Base-by-base conservation (phyloP, 2,329 filamentous ascomycete species). In the Nakataea oryzae region DNA sequence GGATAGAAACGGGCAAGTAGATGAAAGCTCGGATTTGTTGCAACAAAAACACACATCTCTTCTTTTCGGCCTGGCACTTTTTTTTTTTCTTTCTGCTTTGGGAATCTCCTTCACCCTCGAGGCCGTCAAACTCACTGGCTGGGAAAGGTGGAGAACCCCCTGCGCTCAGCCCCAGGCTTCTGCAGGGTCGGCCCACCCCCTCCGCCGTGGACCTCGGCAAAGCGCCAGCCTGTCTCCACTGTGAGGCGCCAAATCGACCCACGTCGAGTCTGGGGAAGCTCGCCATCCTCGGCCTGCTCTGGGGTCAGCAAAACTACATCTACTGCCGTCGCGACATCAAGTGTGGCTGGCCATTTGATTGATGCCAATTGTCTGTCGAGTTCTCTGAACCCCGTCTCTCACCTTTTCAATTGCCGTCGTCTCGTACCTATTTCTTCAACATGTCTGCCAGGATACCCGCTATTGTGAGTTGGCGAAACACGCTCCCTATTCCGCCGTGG, bases 401-500 rank as follows among this genome's bases (percentile, higher is more conserved):
- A 5, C 4, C 21, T n/a, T 50, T 3, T n/a, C 41, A 9, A 50
- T 9, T 2, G 41, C 41, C 41, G 2, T 50, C 17, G 4, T 21
- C 32, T 13, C n/a, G n/a, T n/a, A 21, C 41, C 41, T 50, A n/a
- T n/a, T 9, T 3, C 17, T n/a, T 12, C 41, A 50, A n/a, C 21
- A 80, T 80, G 78, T 77, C 78, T 54, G 73, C 72, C 66, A 72
- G 72, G 64, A 80, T 81, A 64, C 78, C 78, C 60, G 73, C 76
- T 65, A 76, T 79, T 67, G 78, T 80, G 72, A 68, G 74, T 55
- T 62, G 54, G 54, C 27, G 30, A 29, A 54, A 27, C 34, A 30
- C 47, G 47, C 61, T 54, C 63, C 60, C 50, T 34, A 17, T 29
- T 24, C 21, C 54, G 54, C 54, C 11, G 50, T 62, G 7, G 29